phyloP scores from a whole-genome alignment of 495 filamentous ascomycete genomes.

The Xylaria telfairii region DNA sequence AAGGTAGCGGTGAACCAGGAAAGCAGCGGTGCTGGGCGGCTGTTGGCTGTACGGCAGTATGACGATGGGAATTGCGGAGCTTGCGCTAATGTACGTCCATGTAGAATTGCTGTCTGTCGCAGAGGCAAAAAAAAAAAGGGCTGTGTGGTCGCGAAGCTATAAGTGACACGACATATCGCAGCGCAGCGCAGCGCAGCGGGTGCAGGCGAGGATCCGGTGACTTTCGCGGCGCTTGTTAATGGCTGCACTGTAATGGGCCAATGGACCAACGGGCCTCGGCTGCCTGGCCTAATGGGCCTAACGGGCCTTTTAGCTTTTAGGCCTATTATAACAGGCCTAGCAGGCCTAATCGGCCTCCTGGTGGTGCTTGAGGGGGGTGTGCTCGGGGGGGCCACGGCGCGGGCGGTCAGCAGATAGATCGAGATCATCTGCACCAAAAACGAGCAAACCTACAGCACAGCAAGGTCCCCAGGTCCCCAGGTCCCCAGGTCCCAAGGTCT shows the following conservation, averaged over 20 bases:
- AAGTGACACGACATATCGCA: slow-evolving; percentile 21
- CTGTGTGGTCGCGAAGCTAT: slow-evolving; percentile 9
- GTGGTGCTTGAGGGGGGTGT: neutral
- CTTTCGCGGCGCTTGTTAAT: neutral
- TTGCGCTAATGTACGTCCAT: slow-evolving; percentile 15
- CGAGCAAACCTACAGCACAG: neutral
- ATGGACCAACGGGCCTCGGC: neutral
- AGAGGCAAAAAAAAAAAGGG: slow-evolving; percentile 5
- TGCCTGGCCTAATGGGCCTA: slow-evolving; percentile 10
- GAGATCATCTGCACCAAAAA: neutral
- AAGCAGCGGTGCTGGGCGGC: neutral
- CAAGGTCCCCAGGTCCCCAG: too few relatives aligned
- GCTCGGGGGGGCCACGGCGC: neutral
- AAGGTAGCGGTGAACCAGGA: slow-evolving; percentile 17
- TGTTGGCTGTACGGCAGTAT: neutral
- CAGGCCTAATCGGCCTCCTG: too few relatives aligned
- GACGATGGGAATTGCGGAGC: slow-evolving; percentile 17
- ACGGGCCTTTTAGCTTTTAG: too few relatives aligned
- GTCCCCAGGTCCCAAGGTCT: too few relatives aligned
- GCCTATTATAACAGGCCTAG: too few relatives aligned
- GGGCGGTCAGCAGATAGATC: slow-evolving; percentile 13
- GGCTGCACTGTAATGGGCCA: too few relatives aligned
- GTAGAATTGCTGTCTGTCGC: slow-evolving; percentile 13
- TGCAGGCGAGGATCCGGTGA: slow-evolving; percentile 5
- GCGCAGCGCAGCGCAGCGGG: neutral